These are phyloP conservation scores for Rhinocladiella mackenziei DNA, from an alignment of 2,329 filamentous ascomycete species.

Conservation along the genomic window DNA sequence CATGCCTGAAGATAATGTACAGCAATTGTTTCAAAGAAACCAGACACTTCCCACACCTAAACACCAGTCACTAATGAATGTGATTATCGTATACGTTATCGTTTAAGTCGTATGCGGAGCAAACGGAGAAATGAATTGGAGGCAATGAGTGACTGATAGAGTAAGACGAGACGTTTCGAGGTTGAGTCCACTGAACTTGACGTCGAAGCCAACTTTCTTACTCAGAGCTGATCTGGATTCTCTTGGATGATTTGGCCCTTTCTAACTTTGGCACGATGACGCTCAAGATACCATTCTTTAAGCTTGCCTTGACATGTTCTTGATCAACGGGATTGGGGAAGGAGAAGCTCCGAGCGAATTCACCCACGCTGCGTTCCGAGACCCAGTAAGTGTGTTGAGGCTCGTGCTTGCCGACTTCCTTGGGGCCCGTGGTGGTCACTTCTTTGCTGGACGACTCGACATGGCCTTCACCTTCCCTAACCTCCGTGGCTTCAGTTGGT, in stretches of 20 bases:
- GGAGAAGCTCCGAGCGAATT: slow-evolving; percentile 57
- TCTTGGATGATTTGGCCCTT: slow-evolving; percentile 29
- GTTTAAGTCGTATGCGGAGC: no score
- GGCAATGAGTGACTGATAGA: no score
- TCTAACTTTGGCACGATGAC: slow-evolving; percentile 56
- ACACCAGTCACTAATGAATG: no score
- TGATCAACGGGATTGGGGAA: slow-evolving; percentile 58
- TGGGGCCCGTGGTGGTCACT: slow-evolving; percentile 23
- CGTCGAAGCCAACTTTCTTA: no score
- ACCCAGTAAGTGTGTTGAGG: slow-evolving; percentile 53
- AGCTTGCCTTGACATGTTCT: slow-evolving; percentile 57
- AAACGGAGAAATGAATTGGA: no score
- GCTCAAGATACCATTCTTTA: slow-evolving; percentile 59
- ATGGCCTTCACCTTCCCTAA: slow-evolving; percentile 5
- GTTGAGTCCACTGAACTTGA: no score
- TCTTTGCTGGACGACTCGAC: slow-evolving; percentile 28
- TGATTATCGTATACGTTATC: no score
- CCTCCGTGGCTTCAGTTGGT: background rate
- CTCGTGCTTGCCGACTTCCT: slow-evolving; percentile 34
- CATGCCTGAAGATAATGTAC: no score
- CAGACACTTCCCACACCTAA: no score
- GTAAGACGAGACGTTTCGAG: no score
- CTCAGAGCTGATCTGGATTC: slow-evolving; percentile 19
- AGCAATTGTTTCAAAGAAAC: no score
- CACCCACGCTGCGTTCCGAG: slow-evolving; percentile 55